Percentiles rank a stretch among this genome's conserved stretches.
These are phyloP conservation scores for Cutaneotrichosporon dermatis DNA, from an alignment of 1,284 basidiomycete species.

Conservation along the genomic window DNA sequence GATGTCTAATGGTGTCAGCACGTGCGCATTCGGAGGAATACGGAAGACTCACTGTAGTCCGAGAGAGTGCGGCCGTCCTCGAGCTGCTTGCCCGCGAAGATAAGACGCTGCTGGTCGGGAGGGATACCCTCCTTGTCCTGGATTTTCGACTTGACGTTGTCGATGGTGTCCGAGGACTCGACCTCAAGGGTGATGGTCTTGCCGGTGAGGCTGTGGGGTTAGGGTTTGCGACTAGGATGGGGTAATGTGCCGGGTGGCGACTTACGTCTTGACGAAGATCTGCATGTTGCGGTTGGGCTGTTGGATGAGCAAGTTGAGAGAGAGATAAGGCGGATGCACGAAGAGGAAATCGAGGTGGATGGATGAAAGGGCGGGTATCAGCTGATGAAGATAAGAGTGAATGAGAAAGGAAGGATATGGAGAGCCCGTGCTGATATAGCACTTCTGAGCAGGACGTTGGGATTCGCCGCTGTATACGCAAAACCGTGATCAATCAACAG, in stretches of 20 bases:
- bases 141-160: conserved; percentile 59
- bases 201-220: conserved; percentile 55
- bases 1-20: conserved; percentile 57
- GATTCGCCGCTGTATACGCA: not conserved
- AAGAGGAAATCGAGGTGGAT: not conserved
- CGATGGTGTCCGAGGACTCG: conserved; percentile 59
- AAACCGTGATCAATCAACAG: not conserved
- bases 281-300: conserved; percentile 18
- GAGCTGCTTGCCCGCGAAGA: conserved; percentile 92
- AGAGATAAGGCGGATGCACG: too few species aligned
- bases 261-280: conserved; percentile 16
- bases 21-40: not conserved
- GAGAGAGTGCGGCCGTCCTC: conserved; percentile 91
- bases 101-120: conserved; percentile 88
- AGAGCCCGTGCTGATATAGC: not conserved
- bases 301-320: conserved; percentile 1
- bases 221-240: not conserved
- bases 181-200: conserved; percentile 59
- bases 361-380: not conserved
- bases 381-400: not conserved
- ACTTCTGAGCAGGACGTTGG: not conserved
- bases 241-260: conserved; percentile 14
- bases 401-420: not conserved
- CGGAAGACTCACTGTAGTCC: conserved; percentile 64
- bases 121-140: conserved; percentile 68